Evolutionary conservation across 2,329 filamentous ascomycete species (phyloP).

Genomic region (Colletotrichum eremochloae): DNA sequence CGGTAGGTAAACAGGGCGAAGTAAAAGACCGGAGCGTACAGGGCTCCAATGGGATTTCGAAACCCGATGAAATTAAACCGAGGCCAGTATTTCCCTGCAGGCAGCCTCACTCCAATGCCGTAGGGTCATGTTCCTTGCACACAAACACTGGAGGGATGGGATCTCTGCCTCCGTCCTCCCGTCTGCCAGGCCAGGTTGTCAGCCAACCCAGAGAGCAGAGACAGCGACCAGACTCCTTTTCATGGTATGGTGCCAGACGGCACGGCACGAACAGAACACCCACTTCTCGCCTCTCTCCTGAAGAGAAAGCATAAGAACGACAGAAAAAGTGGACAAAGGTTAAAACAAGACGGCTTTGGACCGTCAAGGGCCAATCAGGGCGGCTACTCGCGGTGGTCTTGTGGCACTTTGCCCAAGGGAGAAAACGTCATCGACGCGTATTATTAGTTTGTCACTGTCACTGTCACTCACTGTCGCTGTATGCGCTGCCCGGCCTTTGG

Average conservation of each 20-base stretch:
- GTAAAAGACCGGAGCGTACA: not conserved
- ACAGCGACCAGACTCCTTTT: constrained; percentile 3
- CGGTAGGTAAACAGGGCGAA: no score
- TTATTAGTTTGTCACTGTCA: constrained; percentile 14
- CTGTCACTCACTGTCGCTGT: not conserved
- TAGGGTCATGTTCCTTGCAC: not conserved
- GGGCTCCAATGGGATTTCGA: constrained; percentile 36
- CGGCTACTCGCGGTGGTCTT: constrained; percentile 8
- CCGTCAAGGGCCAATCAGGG: constrained; percentile 21
- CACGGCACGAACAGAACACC: constrained; percentile 41
- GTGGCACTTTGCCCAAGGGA: constrained; percentile 31
- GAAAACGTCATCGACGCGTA: constrained; percentile 39
- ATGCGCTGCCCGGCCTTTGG: not conserved
- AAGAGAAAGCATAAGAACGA: no score
- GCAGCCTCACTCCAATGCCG: constrained; percentile 22
- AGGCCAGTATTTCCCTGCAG: constrained; percentile 30
- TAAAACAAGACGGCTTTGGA: not conserved
- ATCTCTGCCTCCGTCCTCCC: not conserved
- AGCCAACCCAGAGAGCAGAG: not conserved
- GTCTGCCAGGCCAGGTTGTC: not conserved
- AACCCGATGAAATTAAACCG: constrained; percentile 35
- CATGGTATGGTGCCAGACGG: constrained; percentile 3
- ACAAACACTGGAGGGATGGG: not conserved
- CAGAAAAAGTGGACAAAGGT: not conserved
- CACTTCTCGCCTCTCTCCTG: not conserved